Evolutionary conservation across 208 protist genomes (phyloP), one percentile per base, ranked within the genome.

Genomic region (Borovskyia barvae): DNA sequence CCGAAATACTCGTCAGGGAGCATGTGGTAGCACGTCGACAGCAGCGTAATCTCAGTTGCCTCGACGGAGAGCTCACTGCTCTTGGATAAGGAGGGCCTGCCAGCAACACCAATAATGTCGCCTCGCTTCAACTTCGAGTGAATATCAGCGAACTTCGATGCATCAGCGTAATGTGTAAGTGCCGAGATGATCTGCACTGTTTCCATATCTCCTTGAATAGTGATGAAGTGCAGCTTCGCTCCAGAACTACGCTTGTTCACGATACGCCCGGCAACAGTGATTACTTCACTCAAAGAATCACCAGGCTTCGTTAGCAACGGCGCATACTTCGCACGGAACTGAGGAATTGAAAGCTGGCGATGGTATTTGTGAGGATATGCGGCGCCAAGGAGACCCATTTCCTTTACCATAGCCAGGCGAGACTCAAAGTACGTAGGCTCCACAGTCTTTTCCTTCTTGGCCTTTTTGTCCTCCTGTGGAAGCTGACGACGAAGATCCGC

Each of bases 21-120:
- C 95, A 99, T 98, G 73, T 98, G 98, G 45, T 99, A 94, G 83
- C 99, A 99, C 20, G 99, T 98, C 9, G 90, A 90, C 7, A 97
- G 83, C 15, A 97, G 77, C 7, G 71, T 86, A 53, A 97, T 88
- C 35, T 90, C 75, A 9, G 43, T 84, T n/a, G 94, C 84, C 35
- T 64, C 80, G 49, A 98, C 80, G 5, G 85, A 95, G 47, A 98
- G 88, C 71, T 98, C 92, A 32, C 81, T 91, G 19, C 85, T 85
- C 43, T 96, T 94, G 19, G 90, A 92, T 7, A 85, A 61, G n/a
- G 78, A 83, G 2, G 98, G 86, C 25, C 78, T 75, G 22, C 99
- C 99, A 3, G 29, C 63, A 2, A 99, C 75, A 43, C 98, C 99
- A 35, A 99, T 93, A 32, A 99, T 98, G 75, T 99, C 99, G 53